Percentiles rank a stretch among this genome's conserved stretches.
These are phyloP conservation scores for Eucalyptus curtisii DNA, from an alignment of 345 rosid genomes.

Conservation along the genomic window DNA sequence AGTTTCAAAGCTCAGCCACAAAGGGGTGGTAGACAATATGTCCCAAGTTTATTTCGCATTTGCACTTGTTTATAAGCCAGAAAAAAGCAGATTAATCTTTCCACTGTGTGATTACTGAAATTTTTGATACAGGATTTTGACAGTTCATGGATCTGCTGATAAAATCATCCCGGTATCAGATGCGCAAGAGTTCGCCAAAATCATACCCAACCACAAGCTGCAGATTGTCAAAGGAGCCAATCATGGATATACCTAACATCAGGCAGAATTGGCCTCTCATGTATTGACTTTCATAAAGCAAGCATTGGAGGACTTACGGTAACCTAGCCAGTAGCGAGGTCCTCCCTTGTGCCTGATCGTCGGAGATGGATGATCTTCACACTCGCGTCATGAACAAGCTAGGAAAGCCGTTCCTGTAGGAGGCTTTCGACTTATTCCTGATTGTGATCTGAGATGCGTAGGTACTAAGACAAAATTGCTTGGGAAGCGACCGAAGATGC, in stretches of 20 bases:
- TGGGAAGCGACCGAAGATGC: background rate
- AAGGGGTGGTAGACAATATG: too few relatives aligned
- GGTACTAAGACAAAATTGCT: background rate
- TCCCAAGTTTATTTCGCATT: too few relatives aligned
- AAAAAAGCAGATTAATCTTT: too few relatives aligned
- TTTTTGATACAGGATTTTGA: constrained; percentile 34
- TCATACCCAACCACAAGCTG: constrained; percentile 56
- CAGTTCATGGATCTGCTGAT: constrained; percentile 69
- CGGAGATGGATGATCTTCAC: too few relatives aligned
- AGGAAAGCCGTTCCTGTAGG: background rate
- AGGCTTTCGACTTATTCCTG: background rate
- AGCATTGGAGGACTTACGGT: background rate
- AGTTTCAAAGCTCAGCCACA: too few relatives aligned
- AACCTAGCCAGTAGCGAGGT: too few relatives aligned
- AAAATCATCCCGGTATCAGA: constrained; percentile 46
- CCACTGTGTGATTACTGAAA: background rate
- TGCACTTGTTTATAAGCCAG: too few relatives aligned
- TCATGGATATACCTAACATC: constrained; percentile 52
- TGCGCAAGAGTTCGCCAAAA: constrained; percentile 55
- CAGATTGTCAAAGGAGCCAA: constrained; percentile 53
- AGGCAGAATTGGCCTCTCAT: constrained; percentile 29
- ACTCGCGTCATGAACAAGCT: too few relatives aligned
- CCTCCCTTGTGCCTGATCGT: too few relatives aligned
- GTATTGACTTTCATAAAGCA: constrained; percentile 40
- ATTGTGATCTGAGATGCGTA: background rate